A percentile compares a stretch with the other conserved stretches of the same genome.
These are phyloP conservation scores for Hypoxylon sp. DNA, from an alignment of 2,329 filamentous ascomycete genomes.

Conservation along the genomic window DNA sequence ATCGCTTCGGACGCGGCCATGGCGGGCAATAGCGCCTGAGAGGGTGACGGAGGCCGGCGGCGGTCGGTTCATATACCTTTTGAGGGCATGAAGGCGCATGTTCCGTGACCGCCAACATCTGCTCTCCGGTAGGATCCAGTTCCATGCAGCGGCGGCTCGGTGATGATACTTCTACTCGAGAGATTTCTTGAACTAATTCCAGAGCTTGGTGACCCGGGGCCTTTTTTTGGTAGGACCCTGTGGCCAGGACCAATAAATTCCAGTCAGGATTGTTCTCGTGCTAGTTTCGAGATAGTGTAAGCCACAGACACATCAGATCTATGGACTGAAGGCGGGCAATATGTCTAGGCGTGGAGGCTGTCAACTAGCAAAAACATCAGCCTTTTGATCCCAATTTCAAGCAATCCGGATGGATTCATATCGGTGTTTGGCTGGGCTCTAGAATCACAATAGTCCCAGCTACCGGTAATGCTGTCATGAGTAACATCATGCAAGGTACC, in stretches of 20 bases:
- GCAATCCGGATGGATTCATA: not conserved
- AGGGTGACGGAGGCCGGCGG: slow-evolving; percentile 3
- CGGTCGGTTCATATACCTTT: slow-evolving; percentile 8
- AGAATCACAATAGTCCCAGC: not conserved
- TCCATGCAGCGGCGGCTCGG: not conserved
- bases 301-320: not conserved
- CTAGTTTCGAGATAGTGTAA: not conserved
- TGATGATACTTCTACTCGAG: slow-evolving; percentile 7
- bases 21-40: slow-evolving; percentile 6
- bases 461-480: slow-evolving; percentile 6
- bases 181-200: not conserved
- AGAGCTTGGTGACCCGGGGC: not conserved
- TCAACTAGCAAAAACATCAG: not conserved
- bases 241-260: not conserved
- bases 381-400: slow-evolving; percentile 6
- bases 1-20: slow-evolving; percentile 6
- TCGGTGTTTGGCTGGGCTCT: not conserved
- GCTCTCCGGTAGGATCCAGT: slow-evolving; percentile 9
- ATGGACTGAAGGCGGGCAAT: not conserved
- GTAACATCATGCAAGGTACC: slow-evolving; percentile 37
- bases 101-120: slow-evolving; percentile 2
- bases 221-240: not conserved
- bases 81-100: not conserved
- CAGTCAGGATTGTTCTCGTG: not conserved
- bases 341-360: not conserved